Conservation (phyloP, 805 yeast species). For the Schwanniomyces yamadae region DNA sequence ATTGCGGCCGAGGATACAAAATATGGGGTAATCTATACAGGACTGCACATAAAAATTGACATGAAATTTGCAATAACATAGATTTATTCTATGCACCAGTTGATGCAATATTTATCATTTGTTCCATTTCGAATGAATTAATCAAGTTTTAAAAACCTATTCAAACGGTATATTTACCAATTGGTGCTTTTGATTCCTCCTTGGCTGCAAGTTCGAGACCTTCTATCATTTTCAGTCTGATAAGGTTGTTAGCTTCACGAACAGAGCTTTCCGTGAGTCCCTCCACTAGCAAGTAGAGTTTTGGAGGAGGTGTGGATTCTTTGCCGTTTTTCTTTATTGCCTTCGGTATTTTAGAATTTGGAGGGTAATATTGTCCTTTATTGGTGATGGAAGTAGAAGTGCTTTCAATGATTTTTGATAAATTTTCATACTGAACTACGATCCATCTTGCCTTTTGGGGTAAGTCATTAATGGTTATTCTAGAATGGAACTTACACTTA, state of each 20-base stretch:
- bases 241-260: conserved; percentile 53
- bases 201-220: conserved; percentile 53
- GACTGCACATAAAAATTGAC: neutral
- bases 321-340: conserved; percentile 50
- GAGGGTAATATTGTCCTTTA: conserved; percentile 69
- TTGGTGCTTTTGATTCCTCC: conserved; percentile 41
- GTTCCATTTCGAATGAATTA: no score
- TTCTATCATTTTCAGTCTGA: conserved; percentile 54
- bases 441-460: conserved; percentile 81
- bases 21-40: neutral
- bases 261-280: conserved; percentile 63
- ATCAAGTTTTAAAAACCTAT: neutral
- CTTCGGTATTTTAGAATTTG: conserved; percentile 42
- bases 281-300: conserved; percentile 75
- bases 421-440: conserved; percentile 65
- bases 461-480: conserved; percentile 76
- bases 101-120: no score
- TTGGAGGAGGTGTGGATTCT: conserved; percentile 59
- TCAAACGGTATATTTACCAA: conserved; percentile 51
- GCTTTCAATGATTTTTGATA: conserved; percentile 62
- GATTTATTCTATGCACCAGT: no score
- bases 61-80: no score
- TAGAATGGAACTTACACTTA: conserved; percentile 56
- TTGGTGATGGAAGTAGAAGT: conserved; percentile 77
- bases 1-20: conserved; percentile 6